Base-by-base conservation (phyloP, 306 rosid genomes). In the Casuarina cunninghamiana region DNA sequence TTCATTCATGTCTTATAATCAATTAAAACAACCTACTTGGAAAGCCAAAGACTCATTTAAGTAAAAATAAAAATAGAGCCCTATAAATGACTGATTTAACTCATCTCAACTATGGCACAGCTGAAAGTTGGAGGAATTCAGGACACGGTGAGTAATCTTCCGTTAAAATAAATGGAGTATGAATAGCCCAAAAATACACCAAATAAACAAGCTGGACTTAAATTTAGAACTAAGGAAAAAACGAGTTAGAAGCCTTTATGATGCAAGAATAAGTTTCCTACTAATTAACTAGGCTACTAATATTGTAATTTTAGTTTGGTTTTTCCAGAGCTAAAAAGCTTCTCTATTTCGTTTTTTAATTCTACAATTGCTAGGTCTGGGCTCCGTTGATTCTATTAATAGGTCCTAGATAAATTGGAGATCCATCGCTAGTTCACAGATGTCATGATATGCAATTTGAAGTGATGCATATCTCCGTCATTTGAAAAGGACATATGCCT, bases 1-100 rank as follows among this genome's bases (percentile, higher is more conserved):
- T 75, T 75, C 8, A 68, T 12, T 79, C 89, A 90, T 38, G 21
- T 4, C 6, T 66, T 66, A n/a, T 65, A 15, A 39, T 38, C 21
- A 66, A 41, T 9, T 2, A 66, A 5, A 16, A 65, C 4, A 39
- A 15, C 39, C 71, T 41, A 66, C 65, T 26, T 19, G 65, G 37
- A 19, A 58, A 26, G 65, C 32, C 32, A 58, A 26, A 21, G 65
- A 9, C 50, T 66, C 68, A 11, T 11, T 41, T 8, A 17, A n/a
- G 71, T 41, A 49, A 45, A 26, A 51, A 71, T 11, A 73, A 44
- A 19, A 75, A 10, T 35, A 61, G 3, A 8, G 38, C 63, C 39
- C 15, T 10, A 21, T 57, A 57, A 19, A 58, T 3, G 4, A 26
- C 65, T 9, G 65, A 8, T 37, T 58, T 2, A 21, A 10, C 6